Base-by-base conservation (phyloP, 2,329 filamentous ascomycete genomes). In the Orbilia javanica region DNA sequence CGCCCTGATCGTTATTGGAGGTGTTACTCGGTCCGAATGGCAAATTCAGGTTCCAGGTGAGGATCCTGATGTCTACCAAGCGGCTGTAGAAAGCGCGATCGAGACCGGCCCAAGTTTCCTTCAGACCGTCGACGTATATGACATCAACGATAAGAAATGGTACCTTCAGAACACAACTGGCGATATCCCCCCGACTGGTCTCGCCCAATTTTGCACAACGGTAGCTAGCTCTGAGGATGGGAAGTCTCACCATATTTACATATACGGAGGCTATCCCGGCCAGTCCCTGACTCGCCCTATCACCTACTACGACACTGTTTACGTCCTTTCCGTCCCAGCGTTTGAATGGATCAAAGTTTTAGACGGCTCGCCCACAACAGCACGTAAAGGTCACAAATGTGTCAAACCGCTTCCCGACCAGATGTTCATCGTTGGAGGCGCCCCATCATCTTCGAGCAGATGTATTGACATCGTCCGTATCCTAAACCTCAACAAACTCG, bases 351-450 rank as follows among this genome's bases (percentile, higher is more conserved):
- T 80, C 39, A 81, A 81, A 46, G 79, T 81, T 25, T 79, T 80
- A 15, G 67, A 75, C n/a, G 81, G 80, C 18, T 67, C 64, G 25
- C 55, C 50, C 3, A 11, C 42, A 3, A 74, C 75, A 20, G 71
- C 25, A 11, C 73, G 81, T 31, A 81, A 70, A 46, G 80, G 79
- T 3, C 81, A 82, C 44, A 75, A 79, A 76, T 82, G 81, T 29
- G 78, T 82, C 44, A 81, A 80, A 8, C 79, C 81, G 11, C 78
- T 85, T 62, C 84, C 85, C 2, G 84, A 86, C 65, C 70, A 79
- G 10, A 81, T 82, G 80, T 80, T 82, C 71, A 77, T 80, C 25
- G 27, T 82, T n/a, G 81, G 81, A 44, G 81, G 81, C 11, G 44
- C 68, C 0, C 55, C 74, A 11, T 36, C 55, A 29, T 63, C 27